phyloP scores from a whole-genome alignment of 495 filamentous ascomycete genomes.

The Elasticomyces elasticus region DNA sequence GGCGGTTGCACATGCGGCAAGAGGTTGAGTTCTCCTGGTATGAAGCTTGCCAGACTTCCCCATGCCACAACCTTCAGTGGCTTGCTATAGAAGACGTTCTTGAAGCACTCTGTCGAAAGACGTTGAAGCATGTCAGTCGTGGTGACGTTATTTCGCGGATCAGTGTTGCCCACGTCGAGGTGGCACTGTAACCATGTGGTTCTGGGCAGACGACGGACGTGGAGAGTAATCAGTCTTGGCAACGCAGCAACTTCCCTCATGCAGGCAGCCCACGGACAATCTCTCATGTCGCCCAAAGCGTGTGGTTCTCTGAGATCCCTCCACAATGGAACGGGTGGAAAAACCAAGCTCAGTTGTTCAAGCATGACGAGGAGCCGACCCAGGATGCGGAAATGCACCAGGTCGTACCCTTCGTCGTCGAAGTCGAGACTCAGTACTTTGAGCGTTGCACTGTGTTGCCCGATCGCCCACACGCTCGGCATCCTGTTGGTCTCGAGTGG shows the following conservation, averaged over 20 bases:
- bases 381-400: neutral
- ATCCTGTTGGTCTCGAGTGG: neutral
- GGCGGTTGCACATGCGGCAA: neutral
- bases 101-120: neutral
- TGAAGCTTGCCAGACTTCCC: neutral
- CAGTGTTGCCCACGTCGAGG: neutral
- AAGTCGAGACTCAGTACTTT: neutral
- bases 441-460: neutral
- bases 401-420: neutral
- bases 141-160: neutral
- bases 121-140: neutral
- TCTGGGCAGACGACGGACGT: neutral
- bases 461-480: neutral
- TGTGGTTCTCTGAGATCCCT: neutral
- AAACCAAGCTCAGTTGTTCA: neutral
- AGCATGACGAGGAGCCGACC: neutral
- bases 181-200: neutral
- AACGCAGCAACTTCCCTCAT: neutral
- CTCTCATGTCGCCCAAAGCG: neutral
- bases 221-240: neutral
- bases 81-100: neutral
- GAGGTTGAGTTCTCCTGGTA: neutral
- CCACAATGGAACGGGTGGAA: neutral
- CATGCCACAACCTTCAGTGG: neutral
- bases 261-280: neutral